A percentile compares a stretch with the other conserved stretches of the same genome.
Conservation (phyloP, 176 grass and related monocot species). For the Typha latifolia region DNA sequence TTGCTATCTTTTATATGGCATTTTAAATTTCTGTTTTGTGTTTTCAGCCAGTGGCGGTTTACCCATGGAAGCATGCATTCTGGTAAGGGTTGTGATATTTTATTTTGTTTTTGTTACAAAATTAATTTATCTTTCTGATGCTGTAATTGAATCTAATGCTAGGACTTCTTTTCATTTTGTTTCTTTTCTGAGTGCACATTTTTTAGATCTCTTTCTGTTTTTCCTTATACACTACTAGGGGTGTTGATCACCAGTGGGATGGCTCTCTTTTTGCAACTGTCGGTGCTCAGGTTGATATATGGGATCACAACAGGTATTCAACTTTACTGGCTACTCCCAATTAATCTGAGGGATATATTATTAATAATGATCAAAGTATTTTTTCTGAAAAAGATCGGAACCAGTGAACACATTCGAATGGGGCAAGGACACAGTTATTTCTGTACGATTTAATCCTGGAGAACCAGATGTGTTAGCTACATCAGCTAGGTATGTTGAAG, state of each 20-base stretch:
- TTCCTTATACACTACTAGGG: conserved; percentile 27
- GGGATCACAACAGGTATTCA: conserved; percentile 90
- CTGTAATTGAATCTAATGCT: conserved; percentile 2
- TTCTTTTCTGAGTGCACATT: not conserved
- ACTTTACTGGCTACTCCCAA: conserved; percentile 4
- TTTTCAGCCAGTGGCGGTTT: conserved; percentile 65
- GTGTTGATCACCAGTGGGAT: conserved; percentile 93
- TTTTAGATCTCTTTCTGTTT: not conserved
- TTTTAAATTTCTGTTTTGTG: not conserved
- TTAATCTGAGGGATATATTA: not conserved
- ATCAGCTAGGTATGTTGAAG: conserved; percentile 48
- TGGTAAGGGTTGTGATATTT: conserved; percentile 32
- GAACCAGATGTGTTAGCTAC: conserved; percentile 74
- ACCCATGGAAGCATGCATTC: conserved; percentile 95
- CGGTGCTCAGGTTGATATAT: conserved; percentile 95
- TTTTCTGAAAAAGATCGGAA: conserved; percentile 50
- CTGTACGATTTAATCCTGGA: conserved; percentile 79
- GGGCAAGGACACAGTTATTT: conserved; percentile 90
- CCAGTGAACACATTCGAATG: conserved; percentile 81
- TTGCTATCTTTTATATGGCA: not conserved
- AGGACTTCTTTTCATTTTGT: conserved; percentile 16
- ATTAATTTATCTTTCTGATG: conserved; percentile 5
- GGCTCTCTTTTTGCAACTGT: conserved; percentile 79
- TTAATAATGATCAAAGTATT: conserved; percentile 6
- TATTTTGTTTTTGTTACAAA: not conserved